Base-by-base conservation (phyloP, 2,329 filamentous ascomycete species). In the Magnaporthiopsis poae region DNA sequence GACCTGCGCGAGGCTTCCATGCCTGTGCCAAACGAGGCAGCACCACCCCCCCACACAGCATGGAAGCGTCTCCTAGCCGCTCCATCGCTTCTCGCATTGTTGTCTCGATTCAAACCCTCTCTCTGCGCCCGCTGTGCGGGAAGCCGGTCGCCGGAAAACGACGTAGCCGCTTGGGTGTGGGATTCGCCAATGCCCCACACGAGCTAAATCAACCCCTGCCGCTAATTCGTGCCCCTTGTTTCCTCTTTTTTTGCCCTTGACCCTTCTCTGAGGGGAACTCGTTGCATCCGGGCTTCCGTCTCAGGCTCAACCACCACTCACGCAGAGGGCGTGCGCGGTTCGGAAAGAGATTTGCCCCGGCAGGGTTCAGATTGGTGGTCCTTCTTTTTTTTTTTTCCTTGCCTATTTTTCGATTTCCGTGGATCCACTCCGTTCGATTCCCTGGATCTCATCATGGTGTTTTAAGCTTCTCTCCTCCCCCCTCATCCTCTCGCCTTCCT, bases 401-500 rank as follows among this genome's bases (percentile, higher is more conserved):
- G 62, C 46, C 25, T 56, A 56, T 56, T 25, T 25, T 56, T n/a
- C n/a, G 18, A 7, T 56, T 56, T 56, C 21, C n/a, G 3, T 21
- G 21, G 46, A 63, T 33, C 63, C 65, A 56, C 59, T 61, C 66
- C 39, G 21, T 56, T 56, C 63, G 67, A 62, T 46, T 66, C 64
- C 61, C 64, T 64, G 67, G 52, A 68, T 64, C 67, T 67, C 67
- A 68, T 68, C 65, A 65, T 69, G 29, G 25, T 72, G 72, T 72
- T 71, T 72, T 72, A 73, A 75, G 76, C 69, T 71, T 73, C 52
- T 65, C 64, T 61, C 56, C 62, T 63, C 65, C 60, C 27, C 39
- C 39, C 56, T 66, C 27, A 65, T 52, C 33, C 18, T 25, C 36
- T 72, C 72, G 71, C 69, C 69, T 69, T 64, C 68, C 56, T 68